Conservation (phyloP, 2,329 filamentous ascomycete species). For the Cladosporium sp. region DNA sequence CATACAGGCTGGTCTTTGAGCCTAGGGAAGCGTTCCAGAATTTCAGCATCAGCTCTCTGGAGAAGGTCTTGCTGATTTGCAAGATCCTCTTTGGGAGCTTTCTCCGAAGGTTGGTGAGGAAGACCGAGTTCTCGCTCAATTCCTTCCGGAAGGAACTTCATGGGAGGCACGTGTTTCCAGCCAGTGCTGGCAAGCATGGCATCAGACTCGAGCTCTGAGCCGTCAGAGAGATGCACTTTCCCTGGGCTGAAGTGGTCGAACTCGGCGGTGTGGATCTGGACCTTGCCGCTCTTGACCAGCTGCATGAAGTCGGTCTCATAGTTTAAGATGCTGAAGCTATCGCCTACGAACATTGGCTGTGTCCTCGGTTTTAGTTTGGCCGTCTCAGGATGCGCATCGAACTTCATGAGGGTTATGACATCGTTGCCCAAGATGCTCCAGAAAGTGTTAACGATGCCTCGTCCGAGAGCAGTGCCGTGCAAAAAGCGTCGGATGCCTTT, state of each 20-base stretch:
- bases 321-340: conserved; percentile 57
- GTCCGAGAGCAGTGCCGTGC: conserved; percentile 55
- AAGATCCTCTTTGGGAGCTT: conserved; percentile 14
- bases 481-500: conserved; percentile 51
- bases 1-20: conserved; percentile 47
- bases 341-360: conserved; percentile 50
- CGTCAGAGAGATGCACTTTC: conserved; percentile 47
- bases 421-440: conserved; percentile 56
- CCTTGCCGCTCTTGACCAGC: conserved; percentile 48
- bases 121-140: conserved; percentile 9
- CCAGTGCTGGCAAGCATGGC: conserved; percentile 55
- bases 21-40: conserved; percentile 50
- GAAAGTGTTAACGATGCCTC: conserved; percentile 52
- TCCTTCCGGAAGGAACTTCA: conserved; percentile 40
- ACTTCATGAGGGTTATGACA: conserved; percentile 45
- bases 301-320: conserved; percentile 55
- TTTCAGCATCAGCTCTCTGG: conserved; percentile 47
- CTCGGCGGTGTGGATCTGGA: conserved; percentile 54
- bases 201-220: conserved; percentile 43
- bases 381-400: conserved; percentile 40
- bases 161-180: conserved; percentile 48
- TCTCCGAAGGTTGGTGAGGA: conserved; percentile 24
- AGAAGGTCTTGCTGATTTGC: conserved; percentile 25
- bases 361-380: conserved; percentile 41
- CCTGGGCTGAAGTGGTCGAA: conserved; percentile 45